Conservation (phyloP, 192 early-diverging fungal species). For the Coemansia sp. region DNA sequence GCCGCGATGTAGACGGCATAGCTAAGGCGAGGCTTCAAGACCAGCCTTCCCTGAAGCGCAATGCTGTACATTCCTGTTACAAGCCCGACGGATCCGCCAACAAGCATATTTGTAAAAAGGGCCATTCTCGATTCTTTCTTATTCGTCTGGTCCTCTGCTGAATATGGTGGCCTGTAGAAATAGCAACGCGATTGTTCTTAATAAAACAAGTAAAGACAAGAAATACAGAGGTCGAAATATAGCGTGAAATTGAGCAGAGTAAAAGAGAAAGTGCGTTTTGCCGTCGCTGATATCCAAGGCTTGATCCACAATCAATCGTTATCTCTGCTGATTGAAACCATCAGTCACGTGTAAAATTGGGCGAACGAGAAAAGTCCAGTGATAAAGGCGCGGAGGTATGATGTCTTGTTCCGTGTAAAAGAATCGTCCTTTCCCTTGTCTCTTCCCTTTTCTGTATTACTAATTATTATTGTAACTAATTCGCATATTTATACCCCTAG, state of each 20-base stretch:
- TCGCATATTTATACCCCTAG: no score
- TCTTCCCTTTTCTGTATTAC: background rate
- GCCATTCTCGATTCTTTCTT: constrained; percentile 10
- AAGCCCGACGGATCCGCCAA: constrained; percentile 42
- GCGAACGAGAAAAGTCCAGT: no score
- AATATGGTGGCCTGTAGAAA: background rate
- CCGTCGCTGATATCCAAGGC: background rate
- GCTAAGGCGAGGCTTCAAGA: constrained; percentile 42
- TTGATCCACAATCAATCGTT: background rate
- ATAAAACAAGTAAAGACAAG: background rate
- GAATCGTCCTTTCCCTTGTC: background rate
- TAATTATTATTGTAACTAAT: background rate
- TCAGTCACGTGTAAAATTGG: background rate
- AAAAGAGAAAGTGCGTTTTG: no score
- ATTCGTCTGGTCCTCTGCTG: background rate
- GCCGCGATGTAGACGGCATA: constrained; percentile 32
- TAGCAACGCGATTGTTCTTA: background rate
- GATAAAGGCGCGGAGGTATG: no score
- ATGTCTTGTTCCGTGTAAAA: background rate
- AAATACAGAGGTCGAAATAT: no score
- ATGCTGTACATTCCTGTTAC: constrained; percentile 49
- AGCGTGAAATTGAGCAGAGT: no score
- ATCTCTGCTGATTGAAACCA: background rate
- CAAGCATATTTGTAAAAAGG: constrained; percentile 31
- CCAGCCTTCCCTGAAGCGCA: constrained; percentile 37